Base-by-base conservation (phyloP, 768 basidiomycete genomes). In the Leccinellum albellum region DNA sequence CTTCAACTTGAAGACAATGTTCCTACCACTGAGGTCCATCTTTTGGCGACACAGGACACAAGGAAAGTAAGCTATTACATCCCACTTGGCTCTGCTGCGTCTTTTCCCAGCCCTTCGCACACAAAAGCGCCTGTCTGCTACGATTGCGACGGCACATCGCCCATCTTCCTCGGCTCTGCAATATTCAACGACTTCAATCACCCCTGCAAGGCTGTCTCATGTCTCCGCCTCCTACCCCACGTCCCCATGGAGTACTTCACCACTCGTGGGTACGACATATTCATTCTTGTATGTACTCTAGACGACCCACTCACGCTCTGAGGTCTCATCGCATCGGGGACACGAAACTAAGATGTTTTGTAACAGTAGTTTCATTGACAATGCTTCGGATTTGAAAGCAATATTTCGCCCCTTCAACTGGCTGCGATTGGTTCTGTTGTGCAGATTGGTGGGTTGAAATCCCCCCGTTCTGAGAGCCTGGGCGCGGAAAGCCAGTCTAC, bases 161-260 rank as follows among this genome's bases (percentile, higher is more conserved):
- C 26, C 26, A 26, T 26, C 26, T 94, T 78, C 73, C 61, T 94
- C 29, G 90, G 89, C 14, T 88, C 87, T 5, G 91, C 88, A 10
- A 73, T 91, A 47, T 76, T 90, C 66, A 76, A 61, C 54, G 73
- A 76, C 58, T 83, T 84, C 0, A 87, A 91, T 3, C 89, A 92
- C 57, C 91, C 91, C 4, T 92, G 91, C 26, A 94, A 93, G 76
- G 82, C 92, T 63, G 83, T 75, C 1, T 82, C 85, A 8, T 69
- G 78, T 59, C 80, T 88, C n/a, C 64, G 17, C 66, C 79, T 60
- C 61, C 76, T 70, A 57, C 82, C 70, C 66, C 78, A 72, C 21
- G 85, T 91, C 2, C 76, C 88, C 6, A 65, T 62, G 4, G 81
- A 82, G 56, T 72, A 68, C 24, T 50, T 69, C 55, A 61, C 77